Conservation (phyloP, 306 rosid species). For the Ormosia semicastrata region DNA sequence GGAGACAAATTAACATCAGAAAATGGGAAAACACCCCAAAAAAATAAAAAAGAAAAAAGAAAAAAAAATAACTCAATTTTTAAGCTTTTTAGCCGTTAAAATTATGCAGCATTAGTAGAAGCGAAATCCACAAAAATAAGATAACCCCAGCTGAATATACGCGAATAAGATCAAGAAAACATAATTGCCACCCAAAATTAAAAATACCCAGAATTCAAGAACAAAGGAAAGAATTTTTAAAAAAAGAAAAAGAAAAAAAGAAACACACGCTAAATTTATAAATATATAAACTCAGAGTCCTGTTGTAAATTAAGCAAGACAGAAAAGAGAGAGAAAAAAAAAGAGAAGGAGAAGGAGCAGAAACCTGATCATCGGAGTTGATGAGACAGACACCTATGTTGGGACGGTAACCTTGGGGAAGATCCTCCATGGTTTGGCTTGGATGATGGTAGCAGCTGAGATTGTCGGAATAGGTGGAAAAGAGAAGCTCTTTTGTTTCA, state of each 20-base stretch:
- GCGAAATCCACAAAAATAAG: background rate
- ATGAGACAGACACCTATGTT: conserved; percentile 98
- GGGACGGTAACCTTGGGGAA: conserved; percentile 94
- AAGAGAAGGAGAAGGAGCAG: background rate
- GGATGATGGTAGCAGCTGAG: background rate
- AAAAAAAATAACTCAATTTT: background rate
- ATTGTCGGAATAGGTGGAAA: background rate
- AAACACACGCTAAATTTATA: background rate
- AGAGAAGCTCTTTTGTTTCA: background rate
- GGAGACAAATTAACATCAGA: conserved; percentile 6
- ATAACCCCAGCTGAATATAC: background rate
- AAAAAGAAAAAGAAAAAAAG: background rate
- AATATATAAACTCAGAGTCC: background rate
- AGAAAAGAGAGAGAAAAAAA: background rate
- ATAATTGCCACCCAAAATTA: background rate
- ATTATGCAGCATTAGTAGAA: background rate
- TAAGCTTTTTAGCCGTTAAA: conserved; percentile 1
- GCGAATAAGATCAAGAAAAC: background rate
- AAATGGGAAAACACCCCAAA: background rate
- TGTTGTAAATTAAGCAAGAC: background rate
- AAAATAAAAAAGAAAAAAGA: background rate
- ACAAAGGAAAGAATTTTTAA: too few relatives aligned
- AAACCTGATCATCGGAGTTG: conserved; percentile 76
- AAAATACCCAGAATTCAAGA: background rate
- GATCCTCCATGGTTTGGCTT: conserved; percentile 62